These are phyloP conservation scores for Suillus americanus DNA, from an alignment of 768 basidiomycete species.

Conservation along the genomic window DNA sequence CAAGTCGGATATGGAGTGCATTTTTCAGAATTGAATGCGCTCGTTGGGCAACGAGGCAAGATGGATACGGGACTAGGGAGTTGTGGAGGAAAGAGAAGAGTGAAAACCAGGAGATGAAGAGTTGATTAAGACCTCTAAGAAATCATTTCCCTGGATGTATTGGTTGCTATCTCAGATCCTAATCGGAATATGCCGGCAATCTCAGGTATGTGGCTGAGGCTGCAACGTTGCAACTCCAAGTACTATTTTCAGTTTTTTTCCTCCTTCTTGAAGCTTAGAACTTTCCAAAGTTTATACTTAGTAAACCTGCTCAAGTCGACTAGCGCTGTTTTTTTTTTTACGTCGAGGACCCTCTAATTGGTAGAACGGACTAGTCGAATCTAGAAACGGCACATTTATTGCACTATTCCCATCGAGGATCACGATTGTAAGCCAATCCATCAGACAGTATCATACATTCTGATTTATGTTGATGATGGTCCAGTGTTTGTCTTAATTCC, in stretches of 20 bases:
- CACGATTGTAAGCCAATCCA: background rate
- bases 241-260: background rate
- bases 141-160: constrained; percentile 6
- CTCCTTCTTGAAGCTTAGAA: background rate
- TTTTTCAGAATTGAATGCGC: constrained; percentile 16
- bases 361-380: no score
- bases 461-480: background rate
- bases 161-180: constrained; percentile 28
- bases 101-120: constrained; percentile 1
- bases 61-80: constrained; percentile 8
- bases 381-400: background rate
- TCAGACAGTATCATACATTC: background rate
- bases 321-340: background rate
- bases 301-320: background rate
- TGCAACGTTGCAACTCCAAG: background rate
- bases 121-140: constrained; percentile 2
- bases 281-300: constrained; percentile 1
- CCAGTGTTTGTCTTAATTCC: background rate
- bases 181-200: constrained; percentile 23
- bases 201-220: background rate
- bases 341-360: background rate
- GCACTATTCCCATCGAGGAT: background rate
- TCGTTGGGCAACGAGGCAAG: constrained; percentile 3
- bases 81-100: constrained; percentile 21
- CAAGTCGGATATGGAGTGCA: constrained; percentile 88